A percentile compares a stretch with the other conserved stretches of the same genome.
phyloP scores from a whole-genome alignment of 345 rosid species.

The Angophora floribunda region DNA sequence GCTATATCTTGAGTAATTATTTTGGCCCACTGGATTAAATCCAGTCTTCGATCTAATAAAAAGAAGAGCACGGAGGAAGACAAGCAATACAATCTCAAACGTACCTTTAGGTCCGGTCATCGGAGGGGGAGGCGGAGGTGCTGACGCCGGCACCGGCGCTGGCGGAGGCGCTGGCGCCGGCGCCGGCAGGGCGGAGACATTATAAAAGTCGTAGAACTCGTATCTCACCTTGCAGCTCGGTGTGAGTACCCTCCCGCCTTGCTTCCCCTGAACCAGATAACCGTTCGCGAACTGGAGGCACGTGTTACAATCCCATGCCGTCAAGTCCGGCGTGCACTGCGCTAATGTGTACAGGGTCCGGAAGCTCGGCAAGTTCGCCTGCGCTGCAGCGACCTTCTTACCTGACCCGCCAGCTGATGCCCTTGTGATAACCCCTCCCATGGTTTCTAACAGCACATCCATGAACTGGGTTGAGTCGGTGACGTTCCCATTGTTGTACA shows the following conservation, averaged over 20 bases:
- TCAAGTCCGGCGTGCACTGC: background rate
- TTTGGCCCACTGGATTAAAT: background rate
- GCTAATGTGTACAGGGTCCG: background rate
- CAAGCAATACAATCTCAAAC: background rate
- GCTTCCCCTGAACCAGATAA: accelerated
- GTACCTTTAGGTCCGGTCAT: background rate
- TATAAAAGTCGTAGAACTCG: background rate
- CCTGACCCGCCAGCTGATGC: background rate
- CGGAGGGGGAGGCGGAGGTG: background rate
- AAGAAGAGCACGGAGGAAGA: background rate
- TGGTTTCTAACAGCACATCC: accelerated
- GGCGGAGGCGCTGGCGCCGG: background rate
- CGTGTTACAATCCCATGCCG: background rate
- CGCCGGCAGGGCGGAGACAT: background rate
- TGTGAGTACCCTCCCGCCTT: background rate
- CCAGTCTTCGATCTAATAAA: background rate
- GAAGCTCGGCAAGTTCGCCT: background rate
- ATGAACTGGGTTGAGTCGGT: background rate
- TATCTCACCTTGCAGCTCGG: background rate
- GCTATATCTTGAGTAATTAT: background rate
- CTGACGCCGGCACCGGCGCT: accelerated
- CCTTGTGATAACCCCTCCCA: accelerated
- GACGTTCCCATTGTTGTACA: background rate
- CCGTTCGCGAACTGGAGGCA: background rate
- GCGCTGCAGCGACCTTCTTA: background rate